phyloP scores from a whole-genome alignment of 495 filamentous ascomycete species.

The Tuber melanosporum region DNA sequence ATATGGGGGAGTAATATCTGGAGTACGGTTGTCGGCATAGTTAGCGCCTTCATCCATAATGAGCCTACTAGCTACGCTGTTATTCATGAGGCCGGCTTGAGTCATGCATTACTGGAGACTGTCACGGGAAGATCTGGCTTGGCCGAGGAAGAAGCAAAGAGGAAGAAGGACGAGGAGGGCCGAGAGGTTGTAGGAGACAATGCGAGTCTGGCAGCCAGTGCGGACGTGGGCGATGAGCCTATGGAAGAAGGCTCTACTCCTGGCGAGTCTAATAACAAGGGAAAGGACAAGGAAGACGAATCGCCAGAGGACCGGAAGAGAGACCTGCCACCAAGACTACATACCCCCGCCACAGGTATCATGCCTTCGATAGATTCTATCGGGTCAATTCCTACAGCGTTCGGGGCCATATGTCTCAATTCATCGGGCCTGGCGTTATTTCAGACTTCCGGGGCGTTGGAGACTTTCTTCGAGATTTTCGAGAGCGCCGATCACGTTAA shows the following conservation, averaged over 20 bases:
- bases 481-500: conserved; percentile 86
- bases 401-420: conserved; percentile 91
- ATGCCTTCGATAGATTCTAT: conserved; percentile 81
- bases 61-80: conserved; percentile 96
- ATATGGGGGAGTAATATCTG: conserved; percentile 87
- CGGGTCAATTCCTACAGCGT: conserved; percentile 70
- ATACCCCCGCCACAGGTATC: conserved; percentile 62
- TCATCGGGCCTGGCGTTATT: conserved; percentile 83
- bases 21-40: conserved; percentile 82
- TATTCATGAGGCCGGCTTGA: conserved; percentile 87
- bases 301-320: conserved; percentile 23
- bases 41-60: conserved; percentile 96
- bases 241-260: conserved; percentile 45
- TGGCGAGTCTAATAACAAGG: conserved; percentile 46
- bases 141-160: conserved; percentile 43
- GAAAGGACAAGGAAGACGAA: conserved; percentile 38
- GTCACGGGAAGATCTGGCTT: conserved; percentile 57
- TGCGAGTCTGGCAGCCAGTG: conserved; percentile 14
- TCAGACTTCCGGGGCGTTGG: conserved; percentile 69
- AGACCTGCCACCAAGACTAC: conserved; percentile 27
- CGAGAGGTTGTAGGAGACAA: conserved; percentile 21
- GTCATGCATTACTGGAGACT: conserved; percentile 71
- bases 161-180: conserved; percentile 41
- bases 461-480: conserved; percentile 87
- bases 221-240: conserved; percentile 43